Evolutionary conservation across 2,329 filamentous ascomycete genomes (phyloP).

Genomic region (Hypoxylon sp.): DNA sequence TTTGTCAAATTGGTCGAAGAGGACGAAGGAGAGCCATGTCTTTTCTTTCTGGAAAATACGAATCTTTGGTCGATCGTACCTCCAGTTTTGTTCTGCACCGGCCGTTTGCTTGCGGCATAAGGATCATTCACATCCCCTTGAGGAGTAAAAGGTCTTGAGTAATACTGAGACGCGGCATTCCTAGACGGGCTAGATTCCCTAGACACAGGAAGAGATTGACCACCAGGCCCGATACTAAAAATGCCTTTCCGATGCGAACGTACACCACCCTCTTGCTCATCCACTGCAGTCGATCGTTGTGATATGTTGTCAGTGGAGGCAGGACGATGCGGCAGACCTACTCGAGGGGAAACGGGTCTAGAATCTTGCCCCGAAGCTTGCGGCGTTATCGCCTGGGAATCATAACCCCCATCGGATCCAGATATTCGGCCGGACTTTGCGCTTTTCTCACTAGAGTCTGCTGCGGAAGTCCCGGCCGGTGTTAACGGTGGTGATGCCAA

Average conservation of each 20-base stretch:
- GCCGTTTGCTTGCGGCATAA: constrained; percentile 85
- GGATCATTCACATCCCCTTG: constrained; percentile 85
- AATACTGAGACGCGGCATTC: constrained; percentile 71
- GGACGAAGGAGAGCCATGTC: constrained; percentile 68
- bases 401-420: constrained; percentile 47
- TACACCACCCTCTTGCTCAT: constrained; percentile 51
- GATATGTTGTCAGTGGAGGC: constrained; percentile 60
- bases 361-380: constrained; percentile 74
- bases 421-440: constrained; percentile 41
- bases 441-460: constrained; percentile 52
- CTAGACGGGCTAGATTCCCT: constrained; percentile 75
- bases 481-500: constrained; percentile 92
- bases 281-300: constrained; percentile 57
- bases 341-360: constrained; percentile 58
- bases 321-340: constrained; percentile 58
- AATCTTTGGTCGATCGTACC: constrained; percentile 82
- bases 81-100: constrained; percentile 74
- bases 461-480: constrained; percentile 77
- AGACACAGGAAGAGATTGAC: constrained; percentile 68
- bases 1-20: constrained; percentile 66
- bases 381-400: constrained; percentile 71
- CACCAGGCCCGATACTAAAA: constrained; percentile 63
- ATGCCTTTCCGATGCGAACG: constrained; percentile 66
- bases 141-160: constrained; percentile 82
- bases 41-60: constrained; percentile 83